Conservation (phyloP, 2,329 filamentous ascomycete species). For the Thelonectria discophora region DNA sequence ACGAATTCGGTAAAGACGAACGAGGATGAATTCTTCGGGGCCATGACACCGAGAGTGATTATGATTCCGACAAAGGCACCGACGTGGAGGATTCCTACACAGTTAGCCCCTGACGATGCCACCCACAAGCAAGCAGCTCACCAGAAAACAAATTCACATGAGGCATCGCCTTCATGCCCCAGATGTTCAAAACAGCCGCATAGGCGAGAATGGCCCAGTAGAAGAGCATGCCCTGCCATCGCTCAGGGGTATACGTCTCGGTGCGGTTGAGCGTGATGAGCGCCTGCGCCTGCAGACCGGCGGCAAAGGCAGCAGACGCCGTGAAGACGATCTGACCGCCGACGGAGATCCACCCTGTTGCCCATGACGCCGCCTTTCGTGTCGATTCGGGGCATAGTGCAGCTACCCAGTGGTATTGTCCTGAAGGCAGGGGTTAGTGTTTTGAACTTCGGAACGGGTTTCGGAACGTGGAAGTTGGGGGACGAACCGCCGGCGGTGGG, state of each 20-base stretch:
- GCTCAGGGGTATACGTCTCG: constrained; percentile 49
- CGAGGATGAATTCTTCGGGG: constrained; percentile 39
- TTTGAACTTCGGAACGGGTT: neutral
- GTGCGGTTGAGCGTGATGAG: constrained; percentile 53
- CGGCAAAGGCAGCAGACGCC: constrained; percentile 58
- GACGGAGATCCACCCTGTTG: constrained; percentile 55
- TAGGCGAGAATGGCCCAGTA: constrained; percentile 56
- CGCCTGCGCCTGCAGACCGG: constrained; percentile 54
- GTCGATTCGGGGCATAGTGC: constrained; percentile 40
- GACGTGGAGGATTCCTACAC: constrained; percentile 40
- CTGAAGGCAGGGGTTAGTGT: constrained; percentile 31
- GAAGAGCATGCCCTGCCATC: constrained; percentile 58
- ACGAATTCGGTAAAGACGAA: constrained; percentile 47
- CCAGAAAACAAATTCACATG: constrained; percentile 44
- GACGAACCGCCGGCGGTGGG: constrained; percentile 45
- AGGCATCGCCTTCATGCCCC: constrained; percentile 50
- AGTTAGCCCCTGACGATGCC: neutral
- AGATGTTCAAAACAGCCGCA: constrained; percentile 52
- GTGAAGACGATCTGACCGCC: constrained; percentile 57
- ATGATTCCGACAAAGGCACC: constrained; percentile 42
- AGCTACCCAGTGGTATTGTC: constrained; percentile 58
- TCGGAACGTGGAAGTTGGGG: neutral
- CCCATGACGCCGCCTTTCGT: constrained; percentile 23
- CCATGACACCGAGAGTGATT: constrained; percentile 44
- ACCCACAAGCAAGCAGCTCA: neutral